These are phyloP conservation scores for Aspergillus brasiliensis DNA, from an alignment of 2,329 filamentous ascomycete genomes.

Conservation along the genomic window DNA sequence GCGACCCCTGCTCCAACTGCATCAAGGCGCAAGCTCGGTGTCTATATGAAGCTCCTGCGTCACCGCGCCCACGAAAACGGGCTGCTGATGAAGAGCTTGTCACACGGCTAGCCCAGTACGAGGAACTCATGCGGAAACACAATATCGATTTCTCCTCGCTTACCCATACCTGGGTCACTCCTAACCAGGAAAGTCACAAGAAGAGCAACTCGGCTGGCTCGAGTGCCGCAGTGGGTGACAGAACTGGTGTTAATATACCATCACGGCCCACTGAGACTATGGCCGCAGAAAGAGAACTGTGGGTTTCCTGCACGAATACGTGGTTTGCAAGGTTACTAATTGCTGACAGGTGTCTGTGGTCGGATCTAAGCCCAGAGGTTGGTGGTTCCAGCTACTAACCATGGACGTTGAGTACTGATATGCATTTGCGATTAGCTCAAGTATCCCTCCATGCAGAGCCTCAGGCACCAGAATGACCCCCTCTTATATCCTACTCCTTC, in stretches of 20 bases:
- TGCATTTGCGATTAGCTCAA: neutral
- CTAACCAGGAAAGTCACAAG: neutral
- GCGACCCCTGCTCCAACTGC: conserved; percentile 70
- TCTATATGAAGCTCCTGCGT: conserved; percentile 43
- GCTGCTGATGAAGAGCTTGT: conserved; percentile 69
- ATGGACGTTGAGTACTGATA: neutral
- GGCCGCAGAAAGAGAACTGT: neutral
- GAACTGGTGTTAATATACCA: neutral
- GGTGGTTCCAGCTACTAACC: neutral
- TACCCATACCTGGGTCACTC: neutral
- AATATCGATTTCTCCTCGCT: conserved; percentile 61
- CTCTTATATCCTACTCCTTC: neutral
- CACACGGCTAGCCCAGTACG: conserved; percentile 67
- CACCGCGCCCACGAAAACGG: conserved; percentile 57
- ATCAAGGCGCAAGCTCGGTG: conserved; percentile 64
- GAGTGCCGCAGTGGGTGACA: no score
- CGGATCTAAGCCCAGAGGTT: neutral
- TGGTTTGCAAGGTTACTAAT: no score
- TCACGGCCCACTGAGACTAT: neutral
- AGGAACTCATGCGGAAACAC: conserved; percentile 64
- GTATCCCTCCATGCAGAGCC: neutral
- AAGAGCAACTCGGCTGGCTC: neutral
- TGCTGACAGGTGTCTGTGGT: neutral
- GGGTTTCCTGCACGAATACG: neutral
- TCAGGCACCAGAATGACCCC: neutral